phyloP scores from a whole-genome alignment of 345 rosid species.

The Acer campestre region DNA sequence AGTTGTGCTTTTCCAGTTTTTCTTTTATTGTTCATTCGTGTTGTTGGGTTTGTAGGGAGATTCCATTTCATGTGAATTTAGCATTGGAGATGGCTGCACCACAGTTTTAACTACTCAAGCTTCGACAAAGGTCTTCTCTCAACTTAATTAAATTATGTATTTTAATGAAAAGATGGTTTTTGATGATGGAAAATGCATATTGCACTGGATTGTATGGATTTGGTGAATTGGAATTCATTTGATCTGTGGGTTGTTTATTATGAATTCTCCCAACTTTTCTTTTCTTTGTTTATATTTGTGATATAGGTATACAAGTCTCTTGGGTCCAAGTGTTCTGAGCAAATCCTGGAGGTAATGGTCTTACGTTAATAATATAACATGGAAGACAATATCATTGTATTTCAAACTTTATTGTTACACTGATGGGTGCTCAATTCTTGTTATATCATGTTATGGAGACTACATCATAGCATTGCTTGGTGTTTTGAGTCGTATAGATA shows the following conservation, averaged over 20 bases:
- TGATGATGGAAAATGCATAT: neutral
- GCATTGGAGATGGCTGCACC: conserved; percentile 70
- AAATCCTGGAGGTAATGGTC: conserved; percentile 62
- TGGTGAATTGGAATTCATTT: neutral
- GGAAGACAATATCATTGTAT: neutral
- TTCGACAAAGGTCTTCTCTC: conserved; percentile 74
- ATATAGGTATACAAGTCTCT: conserved; percentile 77
- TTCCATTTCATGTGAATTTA: conserved; percentile 65
- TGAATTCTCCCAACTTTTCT: neutral
- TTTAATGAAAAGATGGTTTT: neutral
- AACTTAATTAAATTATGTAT: neutral
- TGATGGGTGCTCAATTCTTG: neutral
- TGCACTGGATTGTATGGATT: neutral
- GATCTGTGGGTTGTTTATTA: neutral
- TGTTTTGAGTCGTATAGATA: too few species aligned
- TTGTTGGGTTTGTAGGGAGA: conserved; percentile 48
- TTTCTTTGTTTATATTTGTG: conserved; percentile 1
- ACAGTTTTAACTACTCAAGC: conserved; percentile 83
- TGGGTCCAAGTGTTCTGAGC: conserved; percentile 71
- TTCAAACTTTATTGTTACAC: neutral
- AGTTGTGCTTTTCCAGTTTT: neutral
- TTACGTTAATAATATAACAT: neutral
- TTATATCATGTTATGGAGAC: neutral
- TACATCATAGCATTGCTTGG: too few species aligned
- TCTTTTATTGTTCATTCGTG: neutral